Evolutionary conservation across 2,329 filamentous ascomycete genomes (phyloP).

Genomic region (Cladophialophora carrionii): DNA sequence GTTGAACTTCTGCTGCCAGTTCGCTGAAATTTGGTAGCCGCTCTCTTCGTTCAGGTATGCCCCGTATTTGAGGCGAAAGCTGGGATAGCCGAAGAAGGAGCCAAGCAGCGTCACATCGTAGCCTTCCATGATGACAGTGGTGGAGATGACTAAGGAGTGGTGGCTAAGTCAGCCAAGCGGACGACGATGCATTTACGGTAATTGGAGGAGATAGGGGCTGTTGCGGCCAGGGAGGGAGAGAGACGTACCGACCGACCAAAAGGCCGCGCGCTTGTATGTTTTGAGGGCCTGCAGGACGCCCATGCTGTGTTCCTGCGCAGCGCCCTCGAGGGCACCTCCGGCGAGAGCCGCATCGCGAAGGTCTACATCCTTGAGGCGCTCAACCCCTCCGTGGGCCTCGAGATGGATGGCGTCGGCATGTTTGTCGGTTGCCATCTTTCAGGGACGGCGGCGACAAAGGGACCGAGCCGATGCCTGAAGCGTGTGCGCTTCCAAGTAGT

Average conservation of each 20-base stretch:
- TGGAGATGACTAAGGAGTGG: conserved; percentile 42
- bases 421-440: conserved; percentile 20
- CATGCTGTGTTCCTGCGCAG: conserved; percentile 27
- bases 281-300: conserved; percentile 23
- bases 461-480: not conserved
- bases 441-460: not conserved
- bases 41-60: conserved; percentile 32
- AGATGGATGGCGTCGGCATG: conserved; percentile 11
- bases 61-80: conserved; percentile 50
- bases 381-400: conserved; percentile 17
- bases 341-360: conserved; percentile 23
- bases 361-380: conserved; percentile 22
- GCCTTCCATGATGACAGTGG: conserved; percentile 58
- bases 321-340: conserved; percentile 22
- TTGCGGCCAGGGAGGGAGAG: not conserved
- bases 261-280: conserved; percentile 24
- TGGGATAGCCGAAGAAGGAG: conserved; percentile 54
- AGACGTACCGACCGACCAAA: conserved; percentile 29
- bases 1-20: conserved; percentile 54
- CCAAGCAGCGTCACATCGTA: conserved; percentile 58
- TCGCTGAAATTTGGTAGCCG: conserved; percentile 49
- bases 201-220: not conserved
- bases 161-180: not conserved
- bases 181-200: not conserved
- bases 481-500: not conserved